Evolutionary conservation across 345 rosid species (phyloP).

Genomic region (Populus simonii): DNA sequence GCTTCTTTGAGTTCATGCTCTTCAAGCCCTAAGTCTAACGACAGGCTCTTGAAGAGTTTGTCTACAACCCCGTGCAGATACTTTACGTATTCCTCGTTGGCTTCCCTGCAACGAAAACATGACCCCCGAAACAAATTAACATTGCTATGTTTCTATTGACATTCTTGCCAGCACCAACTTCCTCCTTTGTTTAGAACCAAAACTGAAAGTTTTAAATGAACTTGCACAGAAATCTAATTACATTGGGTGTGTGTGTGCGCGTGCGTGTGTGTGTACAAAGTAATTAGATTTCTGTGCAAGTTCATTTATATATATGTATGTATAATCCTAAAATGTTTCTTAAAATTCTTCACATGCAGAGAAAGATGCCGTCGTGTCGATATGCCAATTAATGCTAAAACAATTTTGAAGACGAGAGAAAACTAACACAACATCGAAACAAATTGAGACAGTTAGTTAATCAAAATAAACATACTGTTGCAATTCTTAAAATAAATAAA

Average conservation of each 20-base stretch:
- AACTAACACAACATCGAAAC: background rate
- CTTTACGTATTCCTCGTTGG: conserved; percentile 63
- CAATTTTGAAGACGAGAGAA: background rate
- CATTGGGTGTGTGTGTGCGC: no score
- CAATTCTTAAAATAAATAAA: background rate
- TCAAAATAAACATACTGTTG: background rate
- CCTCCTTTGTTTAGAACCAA: no score
- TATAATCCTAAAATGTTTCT: background rate
- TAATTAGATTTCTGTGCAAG: no score
- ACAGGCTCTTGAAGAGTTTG: conserved; percentile 42
- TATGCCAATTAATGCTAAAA: background rate
- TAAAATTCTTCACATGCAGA: background rate
- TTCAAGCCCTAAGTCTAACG: conserved; percentile 59
- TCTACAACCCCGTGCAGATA: conserved; percentile 47
- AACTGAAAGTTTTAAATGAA: no score
- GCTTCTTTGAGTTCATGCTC: conserved; percentile 46
- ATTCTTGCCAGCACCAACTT: no score
- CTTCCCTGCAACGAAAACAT: conserved; percentile 42
- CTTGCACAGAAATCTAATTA: background rate
- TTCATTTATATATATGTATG: no score
- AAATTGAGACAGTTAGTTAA: background rate
- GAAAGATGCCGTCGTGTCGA: background rate
- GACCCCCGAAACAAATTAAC: background rate
- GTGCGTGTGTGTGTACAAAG: no score
- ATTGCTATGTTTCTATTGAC: background rate